phyloP scores from a whole-genome alignment of 768 basidiomycete genomes.

The Gymnopilus junonius region DNA sequence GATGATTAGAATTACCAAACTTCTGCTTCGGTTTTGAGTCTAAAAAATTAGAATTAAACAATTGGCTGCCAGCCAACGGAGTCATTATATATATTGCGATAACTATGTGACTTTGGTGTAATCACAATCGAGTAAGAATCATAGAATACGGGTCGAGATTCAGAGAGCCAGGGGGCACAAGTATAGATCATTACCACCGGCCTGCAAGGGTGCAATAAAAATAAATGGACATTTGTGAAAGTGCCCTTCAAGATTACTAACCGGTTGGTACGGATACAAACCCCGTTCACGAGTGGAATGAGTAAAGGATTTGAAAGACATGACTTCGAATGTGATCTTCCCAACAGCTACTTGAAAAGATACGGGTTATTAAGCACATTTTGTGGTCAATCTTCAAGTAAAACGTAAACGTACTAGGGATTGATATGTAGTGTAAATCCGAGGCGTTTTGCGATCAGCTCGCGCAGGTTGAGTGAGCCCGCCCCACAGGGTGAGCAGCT shows the following conservation, averaged over 20 bases:
- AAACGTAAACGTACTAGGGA: background rate
- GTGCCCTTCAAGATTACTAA: background rate
- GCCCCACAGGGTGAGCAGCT: background rate
- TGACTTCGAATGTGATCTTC: background rate
- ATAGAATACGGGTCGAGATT: background rate
- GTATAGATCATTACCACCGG: background rate
- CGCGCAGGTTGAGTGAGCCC: background rate
- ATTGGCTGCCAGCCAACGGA: too few relatives aligned
- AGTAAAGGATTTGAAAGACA: background rate
- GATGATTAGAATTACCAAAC: too few relatives aligned
- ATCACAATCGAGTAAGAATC: too few relatives aligned
- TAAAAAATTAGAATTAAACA: too few relatives aligned
- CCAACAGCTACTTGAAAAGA: background rate
- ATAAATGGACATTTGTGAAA: background rate
- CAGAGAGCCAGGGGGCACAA: background rate
- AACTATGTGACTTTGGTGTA: too few relatives aligned
- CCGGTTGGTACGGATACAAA: background rate
- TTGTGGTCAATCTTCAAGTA: background rate
- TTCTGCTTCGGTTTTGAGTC: too few relatives aligned
- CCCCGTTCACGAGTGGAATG: background rate
- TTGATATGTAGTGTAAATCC: background rate
- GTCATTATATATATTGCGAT: too few relatives aligned
- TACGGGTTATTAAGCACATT: background rate
- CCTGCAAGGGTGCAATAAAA: background rate
- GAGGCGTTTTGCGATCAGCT: background rate